Base-by-base conservation (phyloP, 768 basidiomycete genomes). In the Fistulinella prunicolor region DNA sequence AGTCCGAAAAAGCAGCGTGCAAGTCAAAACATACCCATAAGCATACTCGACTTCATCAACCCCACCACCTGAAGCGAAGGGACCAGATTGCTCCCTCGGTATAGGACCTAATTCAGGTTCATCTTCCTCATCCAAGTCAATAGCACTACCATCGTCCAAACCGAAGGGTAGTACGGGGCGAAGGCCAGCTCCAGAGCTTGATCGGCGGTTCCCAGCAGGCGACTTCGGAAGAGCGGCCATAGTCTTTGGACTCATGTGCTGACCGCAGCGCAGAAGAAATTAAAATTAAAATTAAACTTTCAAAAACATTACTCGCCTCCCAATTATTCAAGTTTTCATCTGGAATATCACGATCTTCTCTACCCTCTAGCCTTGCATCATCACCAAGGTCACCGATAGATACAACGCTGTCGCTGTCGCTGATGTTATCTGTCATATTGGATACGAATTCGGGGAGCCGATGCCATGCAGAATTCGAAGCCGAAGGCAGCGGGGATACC, bases 161-260 rank as follows among this genome's bases (percentile, higher is more conserved):
- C 84, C 88, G 58, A 81, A 80, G 64, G 88, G 73, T 71, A 83
- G 64, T 36, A 96, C 84, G 13, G 94, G 93, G 28, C 94, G 82
- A 40, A 97, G 77, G 13, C 90, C 84, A 22, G 80, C 79, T 28
- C 91, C 91, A 6, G 90, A 87, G 52, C 89, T 91, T 28, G 89
- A 89, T 21, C 93, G 80, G 21, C 94, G 79, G 40, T 76, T 74
- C 36, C 87, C 85, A 14, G 86, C 86, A 16, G 94, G 94, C 0
- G 92, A 94, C 65, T 94, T 94, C 0, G 94, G 89, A 39, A 97
- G 73, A 9, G 92, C 87, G 12, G 89, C 89, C 82, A 97, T 88
- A 3, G 93, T 94, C 69, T 91, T 89, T 4, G 93, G 92, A 55
- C 94, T 95, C 86, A 97, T 89, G 62, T 95, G 94, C 94, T 94